Evolutionary conservation across 371 early-diverging fungal species (phyloP), one percentile per base, ranked within the genome.

Genomic region (Chytridium lagenaria): DNA sequence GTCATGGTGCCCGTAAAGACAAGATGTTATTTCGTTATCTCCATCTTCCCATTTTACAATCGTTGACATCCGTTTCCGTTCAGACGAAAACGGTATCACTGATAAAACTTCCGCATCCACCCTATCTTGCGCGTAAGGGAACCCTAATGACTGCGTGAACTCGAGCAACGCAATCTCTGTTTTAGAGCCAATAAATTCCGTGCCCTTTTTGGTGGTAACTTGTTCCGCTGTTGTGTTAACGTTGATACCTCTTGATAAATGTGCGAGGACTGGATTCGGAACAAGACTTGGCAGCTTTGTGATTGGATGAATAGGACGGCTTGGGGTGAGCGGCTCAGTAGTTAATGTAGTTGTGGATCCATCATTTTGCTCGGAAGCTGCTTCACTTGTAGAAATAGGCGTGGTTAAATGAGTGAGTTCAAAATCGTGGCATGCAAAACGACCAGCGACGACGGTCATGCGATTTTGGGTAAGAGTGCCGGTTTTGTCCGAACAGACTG

Each of bases 201-300:
- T 68, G 19, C 26, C 19, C 12, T 28, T 65, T 12, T 63, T 65
- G 28, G 37, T 23, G 36, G 33, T 64, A 57, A 86, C 92, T 77
- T 94, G 93, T 75, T 92, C 94, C 0, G 97, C 97, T 12, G 93
- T 90, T 2, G 95, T 94, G 86, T 98, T 98, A 76, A 94, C 69
- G 71, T 81, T 80, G 72, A 84, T 69, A n/a, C 72, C 65, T 22
- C 64, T 63, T 16, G 68, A 36, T 31, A 84, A 59, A 39, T 77
- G 73, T 44, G 55, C 50, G 16, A 80, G 59, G 22, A 80, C 67
- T 26, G 55, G 1, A 7, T 67, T 50, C 22, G 67, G 69, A 12
- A 73, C 3, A 1, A 36, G 33, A 10, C 23, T 26, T 1, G 2
- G 37, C 44, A 67, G 52, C n/a, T 2, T 2, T 16, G 16, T 40